These are phyloP conservation scores for Globisporangium orthogonon DNA, from an alignment of 352 stramenopile species.

Conservation along the genomic window DNA sequence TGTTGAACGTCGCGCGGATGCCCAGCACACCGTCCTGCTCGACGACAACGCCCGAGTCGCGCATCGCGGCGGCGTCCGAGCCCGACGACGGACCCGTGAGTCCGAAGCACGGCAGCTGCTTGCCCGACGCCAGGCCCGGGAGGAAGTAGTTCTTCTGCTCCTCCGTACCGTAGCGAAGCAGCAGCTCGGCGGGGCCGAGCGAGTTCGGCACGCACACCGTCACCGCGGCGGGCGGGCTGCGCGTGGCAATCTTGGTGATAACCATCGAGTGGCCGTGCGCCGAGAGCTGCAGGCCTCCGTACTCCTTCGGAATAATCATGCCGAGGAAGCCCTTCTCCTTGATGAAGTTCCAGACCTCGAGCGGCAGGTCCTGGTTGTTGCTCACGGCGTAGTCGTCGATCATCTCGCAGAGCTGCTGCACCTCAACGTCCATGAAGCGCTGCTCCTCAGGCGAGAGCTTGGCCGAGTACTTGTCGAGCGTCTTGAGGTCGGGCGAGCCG, in stretches of 20 bases:
- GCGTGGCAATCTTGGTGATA: slow-evolving; percentile 91
- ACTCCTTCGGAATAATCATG: slow-evolving; percentile 98
- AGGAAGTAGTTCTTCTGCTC: slow-evolving; percentile 97
- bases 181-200: slow-evolving; percentile 93
- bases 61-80: slow-evolving; percentile 94
- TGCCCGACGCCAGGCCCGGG: slow-evolving; percentile 89
- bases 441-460: slow-evolving; percentile 92
- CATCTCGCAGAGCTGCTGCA: slow-evolving; percentile 93
- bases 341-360: slow-evolving; percentile 94
- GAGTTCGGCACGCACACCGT: slow-evolving; percentile 98
- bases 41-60: slow-evolving; percentile 92
- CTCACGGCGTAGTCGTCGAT: slow-evolving; percentile 95
- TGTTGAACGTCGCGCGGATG: slow-evolving; percentile 96
- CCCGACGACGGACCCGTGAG: slow-evolving; percentile 93
- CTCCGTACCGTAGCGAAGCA: slow-evolving; percentile 94
- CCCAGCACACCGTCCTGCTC: slow-evolving; percentile 93
- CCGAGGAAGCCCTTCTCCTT: slow-evolving; percentile 95
- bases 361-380: slow-evolving; percentile 89
- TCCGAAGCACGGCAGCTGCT: slow-evolving; percentile 96
- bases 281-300: slow-evolving; percentile 87
- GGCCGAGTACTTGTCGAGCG: slow-evolving; percentile 93
- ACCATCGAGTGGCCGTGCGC: slow-evolving; percentile 90
- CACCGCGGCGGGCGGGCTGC: slow-evolving; percentile 86
- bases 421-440: slow-evolving; percentile 94
- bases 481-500: slow-evolving; percentile 87